Evolutionary conservation across 495 filamentous ascomycete genomes (phyloP), one percentile per base, ranked within the genome.

Genomic region (Hypoxylon crocopeplum): DNA sequence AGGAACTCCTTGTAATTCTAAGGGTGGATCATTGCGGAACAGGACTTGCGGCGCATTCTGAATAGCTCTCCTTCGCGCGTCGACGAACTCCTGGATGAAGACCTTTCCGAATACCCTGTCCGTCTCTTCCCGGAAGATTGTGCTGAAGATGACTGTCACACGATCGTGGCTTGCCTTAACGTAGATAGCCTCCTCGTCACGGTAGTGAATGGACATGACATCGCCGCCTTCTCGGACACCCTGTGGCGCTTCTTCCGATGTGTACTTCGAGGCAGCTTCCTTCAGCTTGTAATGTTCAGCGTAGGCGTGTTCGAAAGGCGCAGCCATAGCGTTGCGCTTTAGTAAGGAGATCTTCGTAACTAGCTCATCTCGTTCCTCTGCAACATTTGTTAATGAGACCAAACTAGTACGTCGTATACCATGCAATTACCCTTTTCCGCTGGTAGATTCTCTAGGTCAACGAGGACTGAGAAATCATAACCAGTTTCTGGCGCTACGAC

Each of bases 21-120:
- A 79, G 1, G 94, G 94, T 17, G 94, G 91, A 57, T 98, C 94
- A 69, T 92, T 96, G 49, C 92, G 84, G 81, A 95, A 97, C 10
- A 98, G 82, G n/a, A 99, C 94, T 75, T 99, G 94, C 11, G 94
- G 94, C 20, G 94, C 94, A 71, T 98, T 99, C 74, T 99, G 94
- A 44, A 98, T 92, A 2, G 92, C 92, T 72, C 95, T 86, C 68
- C 92, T 85, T 70, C 94, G 81, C 24, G 94, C 94, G 75, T 98
- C 94, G 37, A 98, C 94, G 59, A 98, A 98, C 77, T 98, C 94
- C 79, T 93, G 78, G 56, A 82, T 80, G 72, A 98, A 98, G 29
- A 98, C 91, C 78, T 97, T 97, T 63, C 93, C 94, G 68, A 94
- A 98, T 53, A 98, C 89, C 25, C 94, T 79, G 73, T 98, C 94